Evolutionary conservation across 192 early-diverging fungal genomes (phyloP), one percentile per base, ranked within the genome.

Genomic region (Gryganskiella cystojenkinii): DNA sequence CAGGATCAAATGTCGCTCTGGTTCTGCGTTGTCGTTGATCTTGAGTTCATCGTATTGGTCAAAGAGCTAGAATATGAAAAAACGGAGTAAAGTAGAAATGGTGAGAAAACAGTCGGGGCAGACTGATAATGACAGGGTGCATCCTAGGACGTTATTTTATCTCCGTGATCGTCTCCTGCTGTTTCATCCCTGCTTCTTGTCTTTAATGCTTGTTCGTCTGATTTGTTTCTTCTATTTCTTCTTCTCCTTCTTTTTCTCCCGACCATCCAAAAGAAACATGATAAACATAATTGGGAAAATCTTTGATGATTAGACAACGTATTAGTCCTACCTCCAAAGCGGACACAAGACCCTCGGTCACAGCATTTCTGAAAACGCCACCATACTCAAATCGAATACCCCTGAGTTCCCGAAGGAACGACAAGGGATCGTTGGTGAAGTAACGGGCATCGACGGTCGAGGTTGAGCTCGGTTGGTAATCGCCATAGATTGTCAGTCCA

Each of bases 281-380:
- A 27, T n/a, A 7, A 42, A 15, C 37, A 25, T 9, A 2, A 37
- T 44, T 46, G 22, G 20, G 42, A 9, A n/a, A 58, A n/a, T 17
- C 15, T 4, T 27, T 17, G 13, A 22, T 43, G 1, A 13, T 17
- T 17, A 14, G 4, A 25, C n/a, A 15, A 4, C 25, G 10, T 30
- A 24, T 44, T 22, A 22, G 3, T 35, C 57, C 44, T 80, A 88
- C 86, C 80, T 91, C 90, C 30, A 91, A 62, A 9, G 88, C 90
- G 20, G 83, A 86, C 19, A 88, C 88, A 19, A 91, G 69, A 11
- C 90, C 90, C 51, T 91, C 90, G 17, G 79, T 78, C 13, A 89
- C 84, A 11, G 90, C 90, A 73, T 91, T 87, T 6, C 80, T 64
- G 20, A 88, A 63, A 25, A 88, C 85, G 14, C 86, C 85, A 15